These are phyloP conservation scores for Gossypium gossypioides DNA, from an alignment of 441 rosid species.

Conservation along the genomic window DNA sequence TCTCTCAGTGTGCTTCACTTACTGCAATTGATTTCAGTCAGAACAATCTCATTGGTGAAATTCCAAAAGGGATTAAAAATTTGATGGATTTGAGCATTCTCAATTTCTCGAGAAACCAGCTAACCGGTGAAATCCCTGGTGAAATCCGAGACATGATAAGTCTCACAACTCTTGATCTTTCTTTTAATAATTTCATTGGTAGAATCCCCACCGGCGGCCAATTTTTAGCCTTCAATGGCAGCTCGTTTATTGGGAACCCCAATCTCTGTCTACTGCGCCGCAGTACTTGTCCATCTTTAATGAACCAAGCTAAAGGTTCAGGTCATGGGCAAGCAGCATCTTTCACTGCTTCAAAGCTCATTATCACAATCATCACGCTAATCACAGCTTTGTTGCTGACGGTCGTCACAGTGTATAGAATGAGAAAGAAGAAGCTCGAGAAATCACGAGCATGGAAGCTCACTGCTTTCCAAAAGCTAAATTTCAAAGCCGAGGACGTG, in stretches of 20 bases:
- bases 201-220: conserved; percentile 60
- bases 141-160: conserved; percentile 60
- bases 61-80: conserved; percentile 38
- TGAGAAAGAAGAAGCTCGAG: conserved; percentile 35
- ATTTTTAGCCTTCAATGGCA: conserved; percentile 57
- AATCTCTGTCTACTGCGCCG: conserved; percentile 44
- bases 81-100: conserved; percentile 43
- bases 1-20: conserved; percentile 33
- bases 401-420: conserved; percentile 31
- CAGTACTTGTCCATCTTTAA: conserved; percentile 28
- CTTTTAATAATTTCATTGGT: conserved; percentile 54
- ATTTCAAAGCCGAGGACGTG: conserved; percentile 72
- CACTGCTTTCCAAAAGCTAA: conserved; percentile 62
- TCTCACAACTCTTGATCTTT: conserved; percentile 65
- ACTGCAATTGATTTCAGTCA: conserved; percentile 56
- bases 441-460: conserved; percentile 66
- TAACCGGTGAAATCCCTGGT: conserved; percentile 57
- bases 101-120: conserved; percentile 52
- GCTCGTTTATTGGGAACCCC: conserved; percentile 58
- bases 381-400: conserved; percentile 34
- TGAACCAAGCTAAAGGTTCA: conserved; percentile 14
- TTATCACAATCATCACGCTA: conserved; percentile 31
- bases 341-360: conserved; percentile 35
- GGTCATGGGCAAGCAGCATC: conserved; percentile 21
- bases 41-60: conserved; percentile 47